These are phyloP conservation scores for Penicillium sp. DNA, from an alignment of 2,329 filamentous ascomycete species.

Conservation along the genomic window DNA sequence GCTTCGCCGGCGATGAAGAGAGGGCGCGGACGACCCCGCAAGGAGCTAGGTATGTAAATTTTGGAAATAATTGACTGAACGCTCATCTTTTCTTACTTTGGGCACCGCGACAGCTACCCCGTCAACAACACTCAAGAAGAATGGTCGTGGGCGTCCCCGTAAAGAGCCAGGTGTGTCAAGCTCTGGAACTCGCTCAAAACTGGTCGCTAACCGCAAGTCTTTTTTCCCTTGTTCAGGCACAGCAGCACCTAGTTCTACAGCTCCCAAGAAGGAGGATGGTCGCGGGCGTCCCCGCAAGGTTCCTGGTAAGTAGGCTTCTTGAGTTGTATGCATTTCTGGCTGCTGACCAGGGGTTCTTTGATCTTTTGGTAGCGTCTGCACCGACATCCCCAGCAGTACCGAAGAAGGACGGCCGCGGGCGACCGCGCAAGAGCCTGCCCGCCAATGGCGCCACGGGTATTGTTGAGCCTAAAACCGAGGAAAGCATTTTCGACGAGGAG, in stretches of 20 bases:
- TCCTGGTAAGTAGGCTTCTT: constrained; percentile 7
- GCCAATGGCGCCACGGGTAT: constrained; percentile 23
- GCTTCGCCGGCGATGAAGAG: constrained; percentile 20
- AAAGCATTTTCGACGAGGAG: constrained; percentile 4
- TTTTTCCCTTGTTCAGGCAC: not conserved
- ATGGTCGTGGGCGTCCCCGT: constrained; percentile 10
- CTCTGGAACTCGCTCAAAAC: not conserved
- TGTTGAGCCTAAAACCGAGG: constrained; percentile 19
- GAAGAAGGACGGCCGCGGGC: constrained; percentile 32
- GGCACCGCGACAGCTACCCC: not conserved
- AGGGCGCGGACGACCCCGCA: constrained; percentile 27
- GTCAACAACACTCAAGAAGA: constrained; percentile 7
- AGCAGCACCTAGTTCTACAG: constrained; percentile 2
- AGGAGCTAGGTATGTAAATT: constrained; percentile 13
- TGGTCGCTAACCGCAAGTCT: not conserved
- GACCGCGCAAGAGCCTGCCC: constrained; percentile 33
- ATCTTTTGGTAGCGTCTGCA: not conserved
- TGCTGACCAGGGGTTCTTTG: not conserved
- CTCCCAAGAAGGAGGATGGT: constrained; percentile 8
- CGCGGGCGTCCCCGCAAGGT: constrained; percentile 22
- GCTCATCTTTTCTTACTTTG: not conserved
- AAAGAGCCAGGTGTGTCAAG: not conserved
- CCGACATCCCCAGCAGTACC: constrained; percentile 12
- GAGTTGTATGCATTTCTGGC: not conserved
- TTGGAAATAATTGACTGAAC: not conserved